Evolutionary conservation across 208 protist species (phyloP), one percentile per base, ranked within the genome.

Genomic region (Lotmaria passim): DNA sequence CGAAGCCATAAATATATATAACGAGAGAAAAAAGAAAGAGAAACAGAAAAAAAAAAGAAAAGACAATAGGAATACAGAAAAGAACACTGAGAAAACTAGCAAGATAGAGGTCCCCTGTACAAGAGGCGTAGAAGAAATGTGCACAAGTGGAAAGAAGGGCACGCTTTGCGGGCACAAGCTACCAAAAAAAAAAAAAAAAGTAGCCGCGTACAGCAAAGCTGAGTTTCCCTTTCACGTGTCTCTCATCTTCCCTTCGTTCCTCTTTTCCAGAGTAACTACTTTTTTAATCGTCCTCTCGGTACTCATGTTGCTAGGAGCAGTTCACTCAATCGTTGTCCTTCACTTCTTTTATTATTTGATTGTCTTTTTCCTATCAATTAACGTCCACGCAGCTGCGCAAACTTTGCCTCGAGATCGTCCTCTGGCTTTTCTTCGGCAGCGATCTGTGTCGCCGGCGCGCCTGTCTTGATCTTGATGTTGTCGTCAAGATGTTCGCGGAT

Each of bases 401-500:
- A 89, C 38, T 83, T 78, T 19, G 82, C 85, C 58, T 92, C 86
- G 41, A 94, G 62, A 28, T 81, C 80, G 43, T 92, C 89, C 8
- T 83, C 38, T 26, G 79, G 50, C 15, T 74, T 55, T 38, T 72
- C 39, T n/a, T 80, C 41, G 30, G 78, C 44, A 14, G 67, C 23
- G 14, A 47, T 30, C 58, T 74, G 65, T 12, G 36, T 12, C 7
- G 52, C 50, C 21, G 65, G 65, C 28, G 74, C 59, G 31, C 69
- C 47, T 33, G 64, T 71, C 55, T 79, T 85, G 50, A 93, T 69
- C n/a, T 69, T 78, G 5, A 91, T 30, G 48, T 89, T 83, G 64
- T 81, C 61, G 52, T 91, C 75, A 31, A 94, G 57, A 33, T 90
- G 72, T 30, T 89, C 75, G 58, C 86, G 77, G 28, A 99, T 80